A percentile compares a stretch with the other conserved stretches of the same genome.
Conservation (phyloP, 164 flowering plant genomes). For the Pachysandra terminalis region DNA sequence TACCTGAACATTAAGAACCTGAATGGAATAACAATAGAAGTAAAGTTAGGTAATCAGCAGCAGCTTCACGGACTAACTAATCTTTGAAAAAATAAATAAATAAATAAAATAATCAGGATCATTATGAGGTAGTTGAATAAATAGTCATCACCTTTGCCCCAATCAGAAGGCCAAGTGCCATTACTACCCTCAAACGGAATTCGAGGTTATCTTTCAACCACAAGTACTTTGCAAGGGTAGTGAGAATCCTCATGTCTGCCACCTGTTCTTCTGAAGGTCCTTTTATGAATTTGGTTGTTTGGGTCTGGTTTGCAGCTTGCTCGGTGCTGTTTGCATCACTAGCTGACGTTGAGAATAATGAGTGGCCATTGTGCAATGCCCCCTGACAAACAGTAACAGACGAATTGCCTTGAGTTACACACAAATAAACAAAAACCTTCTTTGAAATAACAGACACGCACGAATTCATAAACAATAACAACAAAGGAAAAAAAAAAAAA, state of each 20-base stretch:
- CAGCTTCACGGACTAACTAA: neutral
- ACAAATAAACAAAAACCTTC: too few species aligned
- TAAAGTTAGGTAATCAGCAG: slow-evolving; percentile 3
- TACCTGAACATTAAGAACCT: slow-evolving; percentile 96
- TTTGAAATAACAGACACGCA: too few species aligned
- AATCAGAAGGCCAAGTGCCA: slow-evolving; percentile 72
- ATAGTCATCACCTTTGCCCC: slow-evolving; percentile 64
- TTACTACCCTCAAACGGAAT: slow-evolving; percentile 67
- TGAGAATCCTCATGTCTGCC: slow-evolving; percentile 59
- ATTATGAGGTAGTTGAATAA: neutral
- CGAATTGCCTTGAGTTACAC: too few species aligned
- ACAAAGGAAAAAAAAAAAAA: too few species aligned
- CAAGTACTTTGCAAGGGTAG: slow-evolving; percentile 71
- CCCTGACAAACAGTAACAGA: slow-evolving; percentile 24
- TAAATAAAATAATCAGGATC: neutral
- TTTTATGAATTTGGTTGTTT: slow-evolving; percentile 7
- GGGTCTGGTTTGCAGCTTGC: slow-evolving; percentile 21
- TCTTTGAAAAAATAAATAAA: neutral
- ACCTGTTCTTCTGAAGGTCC: slow-evolving; percentile 35
- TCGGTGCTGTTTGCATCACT: slow-evolving; percentile 16
- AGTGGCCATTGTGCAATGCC: slow-evolving; percentile 32
- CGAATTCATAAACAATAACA: too few species aligned
- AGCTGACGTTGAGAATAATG: slow-evolving; percentile 49
- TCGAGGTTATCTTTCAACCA: slow-evolving; percentile 91
- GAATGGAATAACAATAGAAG: slow-evolving; percentile 12